Conservation (phyloP, 164 flowering plant species). For the Nymphaea thermarum region DNA sequence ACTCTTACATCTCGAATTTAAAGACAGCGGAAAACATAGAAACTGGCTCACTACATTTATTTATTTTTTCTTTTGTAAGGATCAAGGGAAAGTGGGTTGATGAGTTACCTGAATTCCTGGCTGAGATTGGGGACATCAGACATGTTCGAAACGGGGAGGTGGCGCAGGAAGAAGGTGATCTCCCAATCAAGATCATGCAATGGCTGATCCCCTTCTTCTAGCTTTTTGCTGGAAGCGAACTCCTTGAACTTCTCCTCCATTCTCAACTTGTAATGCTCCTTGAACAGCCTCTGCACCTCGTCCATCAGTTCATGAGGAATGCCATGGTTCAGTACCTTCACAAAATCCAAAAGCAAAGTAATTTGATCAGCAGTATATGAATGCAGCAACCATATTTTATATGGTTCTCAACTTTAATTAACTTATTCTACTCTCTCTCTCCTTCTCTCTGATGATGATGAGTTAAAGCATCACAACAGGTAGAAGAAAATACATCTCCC, state of each 20-base stretch:
- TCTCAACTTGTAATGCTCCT: conserved; percentile 65
- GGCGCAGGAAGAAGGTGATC: conserved; percentile 73
- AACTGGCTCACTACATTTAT: not conserved
- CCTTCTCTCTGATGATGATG: no score
- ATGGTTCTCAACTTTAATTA: no score
- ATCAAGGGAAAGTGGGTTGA: no score
- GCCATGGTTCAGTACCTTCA: conserved; percentile 71
- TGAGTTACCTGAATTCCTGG: conserved; percentile 44
- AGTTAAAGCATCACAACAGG: no score
- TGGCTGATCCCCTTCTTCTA: conserved; percentile 30
- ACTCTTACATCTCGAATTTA: no score
- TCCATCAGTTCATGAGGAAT: conserved; percentile 59
- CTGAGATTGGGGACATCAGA: conserved; percentile 76
- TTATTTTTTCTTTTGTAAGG: no score
- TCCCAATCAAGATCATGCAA: conserved; percentile 58
- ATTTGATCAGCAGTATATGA: no score
- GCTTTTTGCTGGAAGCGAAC: conserved; percentile 47
- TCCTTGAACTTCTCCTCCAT: conserved; percentile 82
- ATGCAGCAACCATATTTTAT: no score
- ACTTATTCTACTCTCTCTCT: no score
- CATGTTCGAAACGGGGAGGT: conserved; percentile 70
- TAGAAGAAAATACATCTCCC: no score
- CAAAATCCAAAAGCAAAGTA: not conserved
- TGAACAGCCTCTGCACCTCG: conserved; percentile 69
- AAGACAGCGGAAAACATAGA: not conserved